Percentiles rank a stretch among this genome's conserved stretches.
Conservation (phyloP, 805 yeast genomes). For the Monosporozyma solicola region DNA sequence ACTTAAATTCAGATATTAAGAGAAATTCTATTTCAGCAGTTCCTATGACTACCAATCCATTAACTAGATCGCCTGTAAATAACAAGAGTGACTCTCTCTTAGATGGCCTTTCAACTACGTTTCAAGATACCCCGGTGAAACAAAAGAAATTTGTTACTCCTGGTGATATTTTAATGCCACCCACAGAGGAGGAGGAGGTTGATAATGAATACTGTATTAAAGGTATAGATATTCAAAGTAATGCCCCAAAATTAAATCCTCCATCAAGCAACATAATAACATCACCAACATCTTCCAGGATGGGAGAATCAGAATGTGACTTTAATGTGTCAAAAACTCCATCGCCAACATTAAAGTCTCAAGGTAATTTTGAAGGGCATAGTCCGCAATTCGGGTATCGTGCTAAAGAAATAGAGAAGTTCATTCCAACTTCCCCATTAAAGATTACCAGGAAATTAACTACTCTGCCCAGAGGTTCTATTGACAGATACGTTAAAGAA, state of each 20-base stretch:
- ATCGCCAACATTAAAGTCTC: conserved; percentile 38
- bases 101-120: conserved; percentile 2
- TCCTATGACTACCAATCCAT: background rate
- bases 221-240: background rate
- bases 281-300: background rate
- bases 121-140: conserved; percentile 24
- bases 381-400: conserved; percentile 15
- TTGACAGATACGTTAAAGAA: conserved; percentile 75
- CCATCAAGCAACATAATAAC: background rate
- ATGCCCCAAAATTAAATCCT: conserved; percentile 6
- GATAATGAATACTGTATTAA: background rate
- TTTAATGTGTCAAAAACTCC: conserved; percentile 32
- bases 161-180: conserved; percentile 1
- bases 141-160: background rate
- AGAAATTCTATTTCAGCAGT: conserved; percentile 2
- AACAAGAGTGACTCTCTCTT: background rate
- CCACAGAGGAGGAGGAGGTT: background rate
- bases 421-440: conserved; percentile 11
- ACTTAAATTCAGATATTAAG: background rate
- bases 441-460: conserved; percentile 26
- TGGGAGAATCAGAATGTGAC: conserved; percentile 28
- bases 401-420: conserved; percentile 3
- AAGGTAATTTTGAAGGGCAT: conserved; percentile 18
- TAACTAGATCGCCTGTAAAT: background rate
- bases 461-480: conserved; percentile 75